These are phyloP conservation scores for Escovopsis weberi DNA, from an alignment of 2,329 filamentous ascomycete species.

Conservation along the genomic window DNA sequence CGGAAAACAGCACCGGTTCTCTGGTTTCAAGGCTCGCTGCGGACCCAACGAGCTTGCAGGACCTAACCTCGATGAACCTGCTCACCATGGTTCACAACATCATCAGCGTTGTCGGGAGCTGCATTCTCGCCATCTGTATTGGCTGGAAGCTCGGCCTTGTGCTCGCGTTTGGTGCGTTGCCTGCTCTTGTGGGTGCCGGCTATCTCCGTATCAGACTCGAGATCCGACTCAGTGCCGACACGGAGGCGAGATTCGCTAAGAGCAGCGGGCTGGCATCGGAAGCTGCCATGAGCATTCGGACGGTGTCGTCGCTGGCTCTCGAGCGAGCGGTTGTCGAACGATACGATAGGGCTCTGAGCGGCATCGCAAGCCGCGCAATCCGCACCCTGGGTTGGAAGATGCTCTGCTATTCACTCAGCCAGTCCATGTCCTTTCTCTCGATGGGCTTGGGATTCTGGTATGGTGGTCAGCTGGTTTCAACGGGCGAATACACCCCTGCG, in stretches of 20 bases:
- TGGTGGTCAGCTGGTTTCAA: slow-evolving; percentile 24
- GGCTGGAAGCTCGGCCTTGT: slow-evolving; percentile 38
- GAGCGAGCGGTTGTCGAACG: slow-evolving; percentile 26
- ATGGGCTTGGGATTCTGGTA: slow-evolving; percentile 29
- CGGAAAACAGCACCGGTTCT: slow-evolving; percentile 23
- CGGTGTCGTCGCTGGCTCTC: slow-evolving; percentile 32
- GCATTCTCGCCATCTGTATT: slow-evolving; percentile 28
- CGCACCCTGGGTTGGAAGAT: slow-evolving; percentile 22
- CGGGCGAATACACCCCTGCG: slow-evolving; percentile 29
- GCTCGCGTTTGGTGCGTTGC: slow-evolving; percentile 29
- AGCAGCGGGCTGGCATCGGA: slow-evolving; percentile 36
- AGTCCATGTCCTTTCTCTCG: slow-evolving; percentile 23
- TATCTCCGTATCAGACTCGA: slow-evolving; percentile 35
- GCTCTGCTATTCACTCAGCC: slow-evolving; percentile 26
- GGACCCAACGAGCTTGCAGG: slow-evolving; percentile 32
- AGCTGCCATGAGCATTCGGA: slow-evolving; percentile 33
- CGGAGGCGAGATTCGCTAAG: slow-evolving; percentile 26
- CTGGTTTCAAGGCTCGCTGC: slow-evolving; percentile 23
- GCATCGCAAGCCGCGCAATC: slow-evolving; percentile 17
- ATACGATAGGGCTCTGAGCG: slow-evolving; percentile 18
- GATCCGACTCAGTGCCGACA: slow-evolving; percentile 29
- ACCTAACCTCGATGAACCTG: slow-evolving; percentile 34
- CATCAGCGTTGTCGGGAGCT: slow-evolving; percentile 30
- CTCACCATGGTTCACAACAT: slow-evolving; percentile 31
- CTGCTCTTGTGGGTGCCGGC: slow-evolving; percentile 29